Base-by-base conservation (phyloP, 1,139 yeast genomes). In the Yamadazyma atmosphaerica region DNA sequence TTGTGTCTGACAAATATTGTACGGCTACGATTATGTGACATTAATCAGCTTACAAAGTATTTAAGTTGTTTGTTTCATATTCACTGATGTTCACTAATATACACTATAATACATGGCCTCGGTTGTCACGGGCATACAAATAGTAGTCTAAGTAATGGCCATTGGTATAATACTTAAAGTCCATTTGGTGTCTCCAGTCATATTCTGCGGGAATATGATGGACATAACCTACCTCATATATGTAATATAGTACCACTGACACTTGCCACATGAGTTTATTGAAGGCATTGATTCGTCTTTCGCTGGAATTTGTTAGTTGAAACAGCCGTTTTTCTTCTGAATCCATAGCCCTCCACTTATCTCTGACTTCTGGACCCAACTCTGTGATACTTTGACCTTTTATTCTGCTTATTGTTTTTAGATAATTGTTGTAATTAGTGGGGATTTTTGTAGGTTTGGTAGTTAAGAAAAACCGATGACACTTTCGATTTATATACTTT, bases 131-230 rank as follows among this genome's bases (percentile, higher is more conserved):
- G 21, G 12, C 12, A 28, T 29, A 37, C 19, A 44, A 30, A 17
- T 33, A 29, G n/a, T 32, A n/a, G 17, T 34, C 31, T n/a, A 41
- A 30, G 22, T 44, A 44, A 27, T 37, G 31, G 5, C 48, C 46
- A 17, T 36, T 39, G 26, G 4, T 14, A 19, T 44, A 44, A 12
- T 33, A 32, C 4, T 27, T 19, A 34, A 28, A 30, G 22, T 28
- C 32, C 9, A 36, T 27, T 5, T 27, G 24, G 3, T 9, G 9
- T 28, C 44, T 36, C 47, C 47, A 44, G 13, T 42, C 45, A 16
- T 37, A 35, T 9, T 30, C 32, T 2, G 27, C 4, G 3, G n/a
- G 9, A 7, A 14, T 11, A 14, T 14, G 17, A 5, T 28, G 9
- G 8, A 28, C 31, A 9, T 17, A 13, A n/a, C 37, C 33, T 8